Evolutionary conservation across 2,329 filamentous ascomycete genomes (phyloP), one percentile per base, ranked within the genome.

Genomic region (Fusarium sp.): DNA sequence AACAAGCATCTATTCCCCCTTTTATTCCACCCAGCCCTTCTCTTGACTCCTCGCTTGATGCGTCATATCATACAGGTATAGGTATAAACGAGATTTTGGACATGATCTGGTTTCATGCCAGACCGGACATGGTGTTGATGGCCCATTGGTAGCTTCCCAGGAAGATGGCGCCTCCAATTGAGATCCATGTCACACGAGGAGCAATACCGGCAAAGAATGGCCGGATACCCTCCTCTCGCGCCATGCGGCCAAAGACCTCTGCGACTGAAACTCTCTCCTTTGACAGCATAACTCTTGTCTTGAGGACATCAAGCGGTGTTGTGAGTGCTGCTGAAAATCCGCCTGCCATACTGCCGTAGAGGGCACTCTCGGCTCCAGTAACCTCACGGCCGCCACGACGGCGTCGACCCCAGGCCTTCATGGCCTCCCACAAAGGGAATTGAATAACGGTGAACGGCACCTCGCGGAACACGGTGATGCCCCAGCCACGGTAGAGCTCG

Each of bases 391-490:
- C 76, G 18, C 73, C 76, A 4, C 85, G 80, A 57, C 86, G 82
- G 45, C 84, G 78, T 50, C 88, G 83, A 7, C 91, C 87, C 89
- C 90, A 94, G 47, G 87, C 87, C 88, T 98, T 98, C 88, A 98
- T 89, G 6, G 89, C 91, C 84, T 99, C 96, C 96, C 96, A 99
- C 72, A 99, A 88, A 54, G 96, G 96, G 82, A 99, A 99, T 83
- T 99, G 96, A 72, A 99, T 93, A 11, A 98, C 92, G 4, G 97
- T 98, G 80, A 99, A 99, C 5, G 96, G 96, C 70, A 99, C 95
- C 86, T 99, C 96, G 68, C 96, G 91, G 85, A 98, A 93, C 62
- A 99, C 92, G 2, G 96, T 99, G 77, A 98, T 95, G 20, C 91
- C 90, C 89, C 95, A 98, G 2, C 97, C 96, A 38, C 96, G 89